phyloP scores from a whole-genome alignment of 208 protist species.

The Vickermania ingenoplastis region DNA sequence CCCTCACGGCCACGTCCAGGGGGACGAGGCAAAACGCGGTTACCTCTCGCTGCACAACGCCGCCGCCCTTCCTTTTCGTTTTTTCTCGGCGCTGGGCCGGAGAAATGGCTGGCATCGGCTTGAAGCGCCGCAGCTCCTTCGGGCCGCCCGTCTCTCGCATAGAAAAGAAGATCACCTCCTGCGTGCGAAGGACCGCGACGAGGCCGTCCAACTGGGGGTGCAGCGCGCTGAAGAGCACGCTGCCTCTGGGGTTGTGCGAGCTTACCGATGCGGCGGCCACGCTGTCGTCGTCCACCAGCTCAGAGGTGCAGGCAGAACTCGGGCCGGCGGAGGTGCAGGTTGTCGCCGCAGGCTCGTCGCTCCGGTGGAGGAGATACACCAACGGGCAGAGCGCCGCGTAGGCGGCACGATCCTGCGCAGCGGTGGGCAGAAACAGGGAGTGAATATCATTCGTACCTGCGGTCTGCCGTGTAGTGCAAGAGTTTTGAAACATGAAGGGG shows the following conservation, averaged over 20 bases:
- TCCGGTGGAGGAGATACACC: neutral
- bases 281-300: neutral
- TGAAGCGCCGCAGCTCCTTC: slow-evolving; percentile 31
- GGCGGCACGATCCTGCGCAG: slow-evolving; percentile 7
- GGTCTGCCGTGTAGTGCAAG: too few relatives aligned
- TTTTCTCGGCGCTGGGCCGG: slow-evolving; percentile 3
- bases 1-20: slow-evolving; percentile 36
- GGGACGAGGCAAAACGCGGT: slow-evolving; percentile 52
- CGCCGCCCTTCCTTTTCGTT: neutral
- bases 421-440: slow-evolving; percentile 4
- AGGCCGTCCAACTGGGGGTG: slow-evolving; percentile 29
- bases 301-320: neutral
- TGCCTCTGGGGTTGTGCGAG: neutral
- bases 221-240: slow-evolving; percentile 26
- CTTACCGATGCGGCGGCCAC: neutral
- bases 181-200: slow-evolving; percentile 35
- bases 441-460: too few relatives aligned
- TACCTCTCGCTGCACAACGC: neutral
- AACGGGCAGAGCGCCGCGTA: slow-evolving; percentile 24
- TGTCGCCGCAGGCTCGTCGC: neutral
- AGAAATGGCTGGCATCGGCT: slow-evolving; percentile 19
- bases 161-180: slow-evolving; percentile 42
- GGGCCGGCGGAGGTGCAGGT: neutral
- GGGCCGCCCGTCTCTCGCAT: slow-evolving; percentile 26
- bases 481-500: too few relatives aligned